phyloP scores from a whole-genome alignment of 305 asterid species.

The Euphrasia arctica region DNA sequence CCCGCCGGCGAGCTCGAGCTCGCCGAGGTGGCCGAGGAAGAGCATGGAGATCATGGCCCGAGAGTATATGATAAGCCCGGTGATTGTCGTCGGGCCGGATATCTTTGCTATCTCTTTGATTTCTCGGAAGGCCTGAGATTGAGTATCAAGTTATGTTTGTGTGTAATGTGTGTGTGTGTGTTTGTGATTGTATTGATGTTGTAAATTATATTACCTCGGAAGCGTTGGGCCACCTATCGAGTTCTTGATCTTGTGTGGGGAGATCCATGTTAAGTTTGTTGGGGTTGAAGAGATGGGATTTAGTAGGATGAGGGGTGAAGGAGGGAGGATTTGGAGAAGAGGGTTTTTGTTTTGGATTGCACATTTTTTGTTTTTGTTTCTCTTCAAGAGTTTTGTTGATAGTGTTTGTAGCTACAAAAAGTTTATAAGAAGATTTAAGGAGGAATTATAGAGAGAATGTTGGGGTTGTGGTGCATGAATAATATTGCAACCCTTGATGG shows the following conservation, averaged over 20 bases:
- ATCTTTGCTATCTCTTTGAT: slow-evolving; percentile 78
- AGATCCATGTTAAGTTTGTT: slow-evolving; percentile 36
- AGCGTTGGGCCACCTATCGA: slow-evolving; percentile 74
- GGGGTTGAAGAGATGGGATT: slow-evolving; percentile 53
- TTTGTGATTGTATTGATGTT: too few relatives aligned
- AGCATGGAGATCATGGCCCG: slow-evolving; percentile 96
- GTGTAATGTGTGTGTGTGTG: too few relatives aligned
- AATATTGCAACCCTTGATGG: slow-evolving; percentile 46
- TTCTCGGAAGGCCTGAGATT: slow-evolving; percentile 41
- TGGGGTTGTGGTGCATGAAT: slow-evolving; percentile 24
- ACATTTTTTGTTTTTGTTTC: slow-evolving; percentile 34
- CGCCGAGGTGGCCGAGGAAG: slow-evolving; percentile 87
- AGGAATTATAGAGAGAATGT: slow-evolving; percentile 23
- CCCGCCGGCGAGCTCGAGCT: slow-evolving; percentile 87
- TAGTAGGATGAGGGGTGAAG: slow-evolving; percentile 28
- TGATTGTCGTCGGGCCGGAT: slow-evolving; percentile 77
- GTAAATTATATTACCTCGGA: slow-evolving; percentile 49
- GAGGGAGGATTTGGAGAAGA: slow-evolving; percentile 15
- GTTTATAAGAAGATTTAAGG: slow-evolving; percentile 7
- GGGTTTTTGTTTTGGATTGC: slow-evolving; percentile 57
- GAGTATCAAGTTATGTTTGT: too few relatives aligned
- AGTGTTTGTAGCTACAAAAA: slow-evolving; percentile 7
- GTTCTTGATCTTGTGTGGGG: slow-evolving; percentile 39
- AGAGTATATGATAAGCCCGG: slow-evolving; percentile 74
- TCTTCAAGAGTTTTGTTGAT: neutral